Base-by-base conservation (phyloP, 2,329 filamentous ascomycete genomes). In the Didymella exigua region DNA sequence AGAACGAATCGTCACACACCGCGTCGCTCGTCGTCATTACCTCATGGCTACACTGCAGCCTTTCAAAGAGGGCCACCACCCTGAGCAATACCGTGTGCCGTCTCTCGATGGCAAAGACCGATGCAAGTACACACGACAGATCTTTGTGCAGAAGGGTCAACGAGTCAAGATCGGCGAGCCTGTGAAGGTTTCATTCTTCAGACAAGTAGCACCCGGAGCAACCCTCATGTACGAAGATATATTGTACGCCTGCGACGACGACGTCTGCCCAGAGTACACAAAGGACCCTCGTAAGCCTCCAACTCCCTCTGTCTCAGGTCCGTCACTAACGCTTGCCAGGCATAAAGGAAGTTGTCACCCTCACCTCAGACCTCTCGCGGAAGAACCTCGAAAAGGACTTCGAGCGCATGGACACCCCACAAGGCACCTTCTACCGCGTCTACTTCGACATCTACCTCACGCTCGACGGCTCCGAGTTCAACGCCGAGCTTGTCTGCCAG, bases 161-260 rank as follows among this genome's bases (percentile, higher is more conserved):
- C 89, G 96, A 76, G 93, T 99, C 78, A 98, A 98, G 87, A 98
- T 96, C 75, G 95, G 95, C 68, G 95, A 99, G 79, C 93, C 95
- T 1, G 93, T 98, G 79, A 98, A 98, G 82, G 95, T 98, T 38
- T 96, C 91, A 9, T 98, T 98, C 79, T 98, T 99, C 87, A 84
- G 95, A 76, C 95, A 98, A 76, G 95, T 99, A 49, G 95, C 95
- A 5, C 95, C 95, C 0, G 95, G 95, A 44, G 95, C 95, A 29
- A 98, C 93, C 1, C 86, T 99, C 67, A 98, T 99, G 95, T 99
- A 99, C 75, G 95, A 99, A 81, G 95, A 99, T 79, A 93, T 98
- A 49, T 78, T 98, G 54, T 98, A 97, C 75, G 95, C 93, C 45
- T 99, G 95, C 72, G 95, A 99, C 72, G 95, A 98, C 62, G 95